Evolutionary conservation across 805 yeast species (phyloP), one percentile per base, ranked within the genome.

Genomic region (Hemisphaericaspora nanyangensis): DNA sequence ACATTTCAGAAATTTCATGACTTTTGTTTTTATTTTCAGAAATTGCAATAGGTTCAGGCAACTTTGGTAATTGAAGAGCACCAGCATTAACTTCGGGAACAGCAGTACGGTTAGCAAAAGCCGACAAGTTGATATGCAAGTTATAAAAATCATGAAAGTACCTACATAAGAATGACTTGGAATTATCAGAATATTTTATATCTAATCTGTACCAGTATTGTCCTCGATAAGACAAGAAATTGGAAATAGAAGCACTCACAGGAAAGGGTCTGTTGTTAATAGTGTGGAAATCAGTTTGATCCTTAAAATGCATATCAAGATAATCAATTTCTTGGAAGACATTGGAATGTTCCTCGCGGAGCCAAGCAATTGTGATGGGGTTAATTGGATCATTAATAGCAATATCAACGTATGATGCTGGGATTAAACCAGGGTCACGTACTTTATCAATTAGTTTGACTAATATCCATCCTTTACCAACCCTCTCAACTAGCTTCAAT

Each of bases 401-500:
- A 18, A 72, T 70, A 35, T 65, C 72, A 17, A 68, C 74, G 48
- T 71, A 72, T 26, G 67, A 60, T 2, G 76, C 71, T 1, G 82
- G 82, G 2, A 78, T 67, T 40, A 77, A 56, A 1, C 82, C 82
- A 1, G 75, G 70, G 4, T 52, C 55, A 4, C 62, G 54, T 22
- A 74, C 41, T 42, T 68, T 62, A 30, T 74, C 76, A 25, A 78
- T 66, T n/a, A 76, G 71, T 51, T 77, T 76, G 7, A 76, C 83
- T 31, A 76, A 52, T 2, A 77, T 54, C 80, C 81, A 76, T 1
- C 81, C 83, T 47, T 72, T 69, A 1, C 72, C 72, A 30, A 62
- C 65, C 29, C 72, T 55, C 37, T 72, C 72, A 5, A 77, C 44
- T 16, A 79, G 54, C 49, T 74, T 77, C 19, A 79, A 55, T 13